Base-by-base conservation (phyloP, 1,139 yeast species). In the Kurtzmaniella quercitrusa region DNA sequence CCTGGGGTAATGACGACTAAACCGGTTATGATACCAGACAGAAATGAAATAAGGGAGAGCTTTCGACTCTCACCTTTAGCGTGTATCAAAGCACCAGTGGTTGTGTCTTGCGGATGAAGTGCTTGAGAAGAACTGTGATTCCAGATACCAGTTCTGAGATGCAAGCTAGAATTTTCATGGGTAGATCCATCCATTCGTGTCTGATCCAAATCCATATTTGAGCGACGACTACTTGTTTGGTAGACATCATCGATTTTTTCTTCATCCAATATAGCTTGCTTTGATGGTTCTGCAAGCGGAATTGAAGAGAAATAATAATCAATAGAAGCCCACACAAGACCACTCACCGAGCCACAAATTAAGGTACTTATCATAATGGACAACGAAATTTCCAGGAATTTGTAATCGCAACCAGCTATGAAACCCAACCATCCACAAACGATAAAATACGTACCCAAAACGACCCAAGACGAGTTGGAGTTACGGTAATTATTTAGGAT, bases 401-500 rank as follows among this genome's bases (percentile, higher is more conserved):
- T 63, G 35, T 51, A 71, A 49, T 70, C 76, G 53, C 76, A 71
- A 3, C 78, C 78, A 2, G 68, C 66, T 38, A 71, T 54, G 43
- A 71, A 72, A 5, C 76, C 78, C 40, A 67, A 56, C 78, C 78
- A 72, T 2, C 78, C 78, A 49, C 60, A 59, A 11, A 56, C 41
- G 5, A 71, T 54, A 38, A 69, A 59, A 16, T 63, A 57, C 0
- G 86, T 76, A 14, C 88, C 88, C 20, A 80, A 52, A 1, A 81
- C 65, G 19, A 82, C 76, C 50, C 53, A 56, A 1, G 69, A 66
- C 16, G 65, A 65, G 48, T 63, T 71, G 19, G 72, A 60, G 45
- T 61, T 62, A 35, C 73, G 55, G 41, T 72, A 71, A 41, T 72
- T 59, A 46, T 57, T 56, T 20, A 74, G 57, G 5, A 66, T 54